Evolutionary conservation across 2,329 filamentous ascomycete genomes (phyloP).

Genomic region (Paecilomyces formosus): DNA sequence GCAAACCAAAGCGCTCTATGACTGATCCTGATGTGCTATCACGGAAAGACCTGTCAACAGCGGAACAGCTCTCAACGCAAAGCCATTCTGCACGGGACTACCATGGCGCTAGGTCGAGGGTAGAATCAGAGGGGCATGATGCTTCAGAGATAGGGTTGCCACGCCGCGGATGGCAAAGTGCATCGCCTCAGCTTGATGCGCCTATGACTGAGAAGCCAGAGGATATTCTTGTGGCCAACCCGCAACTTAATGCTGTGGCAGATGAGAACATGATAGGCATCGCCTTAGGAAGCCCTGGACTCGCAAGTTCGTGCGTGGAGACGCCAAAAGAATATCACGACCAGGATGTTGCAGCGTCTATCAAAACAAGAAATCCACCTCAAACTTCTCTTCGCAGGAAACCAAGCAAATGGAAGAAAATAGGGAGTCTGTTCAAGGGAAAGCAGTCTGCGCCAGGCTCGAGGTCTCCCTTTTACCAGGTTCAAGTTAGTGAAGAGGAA

Average conservation of each 20-base stretch:
- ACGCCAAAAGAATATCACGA: constrained; percentile 7
- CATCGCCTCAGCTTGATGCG: constrained; percentile 22
- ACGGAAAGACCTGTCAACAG: constrained; percentile 17
- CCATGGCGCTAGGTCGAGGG: constrained; percentile 4
- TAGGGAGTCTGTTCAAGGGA: constrained; percentile 37
- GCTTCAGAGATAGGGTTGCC: constrained; percentile 10
- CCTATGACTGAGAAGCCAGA: constrained; percentile 19
- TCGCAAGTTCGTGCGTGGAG: constrained; percentile 13
- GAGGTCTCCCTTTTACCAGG: constrained; percentile 22
- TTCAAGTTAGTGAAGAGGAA: constrained; percentile 15
- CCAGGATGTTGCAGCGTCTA: neutral
- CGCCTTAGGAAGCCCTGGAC: constrained; percentile 62
- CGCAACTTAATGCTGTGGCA: constrained; percentile 9
- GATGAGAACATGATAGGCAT: constrained; percentile 58
- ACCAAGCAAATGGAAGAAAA: constrained; percentile 40
- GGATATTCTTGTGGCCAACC: constrained; percentile 12
- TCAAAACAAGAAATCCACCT: neutral
- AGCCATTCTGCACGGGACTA: constrained; percentile 5
- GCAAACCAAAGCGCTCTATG: constrained; percentile 22
- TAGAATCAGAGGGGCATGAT: constrained; percentile 14
- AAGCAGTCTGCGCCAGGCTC: constrained; percentile 18
- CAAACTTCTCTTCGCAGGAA: constrained; percentile 20
- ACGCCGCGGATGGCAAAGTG: constrained; percentile 10
- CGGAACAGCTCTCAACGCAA: constrained; percentile 8
- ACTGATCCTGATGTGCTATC: constrained; percentile 24